These are phyloP conservation scores for Ampelocalamus luodianensis DNA, from an alignment of 176 grass and related monocot species.

Conservation along the genomic window DNA sequence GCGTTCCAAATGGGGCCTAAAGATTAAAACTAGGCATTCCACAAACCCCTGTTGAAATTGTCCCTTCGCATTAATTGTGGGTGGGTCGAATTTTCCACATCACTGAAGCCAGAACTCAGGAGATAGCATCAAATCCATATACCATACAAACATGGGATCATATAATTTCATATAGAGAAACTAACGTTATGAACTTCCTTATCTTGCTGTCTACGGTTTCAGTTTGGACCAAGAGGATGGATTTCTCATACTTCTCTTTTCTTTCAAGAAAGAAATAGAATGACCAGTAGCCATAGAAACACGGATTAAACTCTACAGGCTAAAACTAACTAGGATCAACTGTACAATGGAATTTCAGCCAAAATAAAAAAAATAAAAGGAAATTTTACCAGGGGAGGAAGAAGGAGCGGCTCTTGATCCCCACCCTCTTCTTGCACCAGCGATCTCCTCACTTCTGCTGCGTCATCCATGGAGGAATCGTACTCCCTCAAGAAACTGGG, in stretches of 20 bases:
- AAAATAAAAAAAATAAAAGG: too few species aligned
- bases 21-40: too few species aligned
- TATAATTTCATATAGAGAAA: too few species aligned
- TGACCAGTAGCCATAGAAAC: background rate
- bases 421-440: conserved; percentile 33
- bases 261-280: background rate
- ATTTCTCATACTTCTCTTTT: background rate
- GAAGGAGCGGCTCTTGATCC: conserved; percentile 33
- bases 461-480: conserved; percentile 37
- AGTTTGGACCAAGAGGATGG: background rate
- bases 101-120: too few species aligned
- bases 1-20: too few species aligned
- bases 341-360: background rate
- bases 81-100: too few species aligned
- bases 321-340: background rate
- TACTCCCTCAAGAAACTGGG: background rate
- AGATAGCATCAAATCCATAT: too few species aligned
- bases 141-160: too few species aligned
- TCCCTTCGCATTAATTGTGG: too few species aligned
- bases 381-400: conserved; percentile 11
- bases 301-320: background rate
- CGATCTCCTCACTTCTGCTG: conserved; percentile 11
- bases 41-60: too few species aligned
- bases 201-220: background rate
- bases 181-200: background rate